Evolutionary conservation across 1,284 basidiomycete species (phyloP).

Genomic region (Tilletiaria anomala): DNA sequence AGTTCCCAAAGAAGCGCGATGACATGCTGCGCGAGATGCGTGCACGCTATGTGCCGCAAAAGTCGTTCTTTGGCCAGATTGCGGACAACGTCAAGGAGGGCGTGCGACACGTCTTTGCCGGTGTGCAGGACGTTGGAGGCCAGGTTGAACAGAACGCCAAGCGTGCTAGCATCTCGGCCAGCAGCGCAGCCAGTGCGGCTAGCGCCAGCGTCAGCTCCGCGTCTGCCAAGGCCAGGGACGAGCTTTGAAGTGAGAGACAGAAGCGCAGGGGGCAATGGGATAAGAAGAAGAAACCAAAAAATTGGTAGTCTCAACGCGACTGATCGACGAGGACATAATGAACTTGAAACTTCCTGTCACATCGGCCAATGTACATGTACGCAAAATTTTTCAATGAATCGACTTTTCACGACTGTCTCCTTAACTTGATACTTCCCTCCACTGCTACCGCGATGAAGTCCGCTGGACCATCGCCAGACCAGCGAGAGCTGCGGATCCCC

Average conservation of each 20-base stretch:
- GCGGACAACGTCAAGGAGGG: conserved; percentile 26
- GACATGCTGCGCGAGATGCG: conserved; percentile 33
- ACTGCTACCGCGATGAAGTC: too few species aligned
- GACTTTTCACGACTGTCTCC: too few species aligned
- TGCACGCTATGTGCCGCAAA: conserved; percentile 26
- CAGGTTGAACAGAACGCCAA: conserved; percentile 20
- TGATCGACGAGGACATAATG: too few species aligned
- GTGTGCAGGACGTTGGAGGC: conserved; percentile 23
- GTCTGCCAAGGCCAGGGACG: conserved; percentile 11
- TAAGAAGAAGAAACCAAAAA: too few species aligned
- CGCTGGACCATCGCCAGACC: too few species aligned
- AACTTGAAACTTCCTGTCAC: too few species aligned
- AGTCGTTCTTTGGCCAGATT: conserved; percentile 2
- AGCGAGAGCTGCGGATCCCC: too few species aligned
- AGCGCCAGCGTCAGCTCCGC: conserved; percentile 8
- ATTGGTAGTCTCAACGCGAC: too few species aligned
- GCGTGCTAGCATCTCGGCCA: conserved; percentile 16
- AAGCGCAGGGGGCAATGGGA: too few species aligned
- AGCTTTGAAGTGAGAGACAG: conserved; percentile 20
- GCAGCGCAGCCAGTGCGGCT: conserved; percentile 9
- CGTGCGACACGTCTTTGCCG: conserved; percentile 23
- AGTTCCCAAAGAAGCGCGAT: conserved; percentile 25
- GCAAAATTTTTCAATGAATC: too few species aligned
- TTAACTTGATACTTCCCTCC: too few species aligned
- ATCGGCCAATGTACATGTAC: too few species aligned